phyloP scores from a whole-genome alignment of 2,329 filamentous ascomycete species.

The Aschersonia sp. region DNA sequence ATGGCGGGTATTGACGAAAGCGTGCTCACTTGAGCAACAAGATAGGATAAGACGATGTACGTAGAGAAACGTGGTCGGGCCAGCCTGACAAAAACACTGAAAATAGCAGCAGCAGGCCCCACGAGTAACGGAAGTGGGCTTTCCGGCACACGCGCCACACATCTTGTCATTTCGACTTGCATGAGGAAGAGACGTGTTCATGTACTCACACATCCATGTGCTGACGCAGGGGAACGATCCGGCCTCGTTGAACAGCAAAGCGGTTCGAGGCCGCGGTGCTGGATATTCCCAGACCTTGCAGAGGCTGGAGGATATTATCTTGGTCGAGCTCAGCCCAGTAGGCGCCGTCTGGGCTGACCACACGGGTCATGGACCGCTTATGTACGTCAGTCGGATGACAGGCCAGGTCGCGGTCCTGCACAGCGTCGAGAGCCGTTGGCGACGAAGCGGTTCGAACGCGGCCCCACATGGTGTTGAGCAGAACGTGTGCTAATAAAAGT shows the following conservation, averaged over 20 bases:
- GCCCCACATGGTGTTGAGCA: constrained; percentile 6
- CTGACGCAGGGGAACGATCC: constrained; percentile 14
- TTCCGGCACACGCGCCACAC: background rate
- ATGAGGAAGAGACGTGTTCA: background rate
- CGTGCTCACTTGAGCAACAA: background rate
- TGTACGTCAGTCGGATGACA: background rate
- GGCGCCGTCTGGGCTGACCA: constrained; percentile 1
- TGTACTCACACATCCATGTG: constrained; percentile 14
- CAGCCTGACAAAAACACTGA: too few relatives aligned
- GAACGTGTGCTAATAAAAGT: background rate
- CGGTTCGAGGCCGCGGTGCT: constrained; percentile 12
- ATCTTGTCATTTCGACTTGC: background rate
- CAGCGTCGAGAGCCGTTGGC: background rate
- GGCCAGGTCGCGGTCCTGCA: background rate
- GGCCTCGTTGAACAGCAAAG: constrained; percentile 17
- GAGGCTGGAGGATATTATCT: constrained; percentile 10
- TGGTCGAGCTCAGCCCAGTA: constrained; percentile 1
- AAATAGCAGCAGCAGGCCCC: too few relatives aligned
- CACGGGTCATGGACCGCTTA: background rate
- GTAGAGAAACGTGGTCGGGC: too few relatives aligned
- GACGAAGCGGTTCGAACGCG: constrained; percentile 1
- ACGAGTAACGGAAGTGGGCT: background rate
- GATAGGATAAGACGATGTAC: background rate
- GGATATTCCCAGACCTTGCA: constrained; percentile 12
- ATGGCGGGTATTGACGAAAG: background rate